phyloP scores from a whole-genome alignment of 805 yeast species.

The Phaffomyces antillensis region DNA sequence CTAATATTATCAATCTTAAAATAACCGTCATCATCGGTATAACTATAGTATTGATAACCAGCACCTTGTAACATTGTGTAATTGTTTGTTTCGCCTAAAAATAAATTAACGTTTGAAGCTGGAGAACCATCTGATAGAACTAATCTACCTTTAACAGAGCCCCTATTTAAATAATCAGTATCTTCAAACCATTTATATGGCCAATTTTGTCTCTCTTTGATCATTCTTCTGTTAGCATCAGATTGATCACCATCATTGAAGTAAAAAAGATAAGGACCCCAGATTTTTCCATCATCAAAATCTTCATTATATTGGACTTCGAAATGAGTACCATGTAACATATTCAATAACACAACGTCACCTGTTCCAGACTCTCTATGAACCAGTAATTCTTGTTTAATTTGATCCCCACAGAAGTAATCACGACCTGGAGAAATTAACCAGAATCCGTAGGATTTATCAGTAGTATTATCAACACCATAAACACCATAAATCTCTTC shows the following conservation, averaged over 20 bases:
- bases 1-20: neutral
- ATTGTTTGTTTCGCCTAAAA: neutral
- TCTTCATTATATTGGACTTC: slow-evolving; percentile 1
- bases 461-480: neutral
- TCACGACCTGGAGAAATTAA: slow-evolving; percentile 3
- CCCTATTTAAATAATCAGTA: neutral
- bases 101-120: slow-evolving; percentile 1
- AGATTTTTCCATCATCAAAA: slow-evolving; percentile 1
- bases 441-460: slow-evolving; percentile 1
- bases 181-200: slow-evolving; percentile 2
- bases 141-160: neutral
- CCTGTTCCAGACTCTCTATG: slow-evolving; percentile 3
- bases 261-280: slow-evolving; percentile 3
- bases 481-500: slow-evolving; percentile 4
- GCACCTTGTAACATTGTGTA: slow-evolving; percentile 4
- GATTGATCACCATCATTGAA: slow-evolving; percentile 4
- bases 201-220: slow-evolving; percentile 4
- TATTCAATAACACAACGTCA: slow-evolving; percentile 3
- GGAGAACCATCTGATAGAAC: slow-evolving; percentile 3
- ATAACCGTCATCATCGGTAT: slow-evolving; percentile 3
- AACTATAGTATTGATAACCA: slow-evolving; percentile 3
- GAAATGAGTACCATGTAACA: slow-evolving; percentile 5
- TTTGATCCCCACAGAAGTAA: slow-evolving; percentile 4
- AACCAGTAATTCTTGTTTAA: slow-evolving; percentile 2
- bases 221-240: slow-evolving; percentile 2